Conservation (phyloP, 768 basidiomycete species). For the Phylloporus rhodoxanthus region DNA sequence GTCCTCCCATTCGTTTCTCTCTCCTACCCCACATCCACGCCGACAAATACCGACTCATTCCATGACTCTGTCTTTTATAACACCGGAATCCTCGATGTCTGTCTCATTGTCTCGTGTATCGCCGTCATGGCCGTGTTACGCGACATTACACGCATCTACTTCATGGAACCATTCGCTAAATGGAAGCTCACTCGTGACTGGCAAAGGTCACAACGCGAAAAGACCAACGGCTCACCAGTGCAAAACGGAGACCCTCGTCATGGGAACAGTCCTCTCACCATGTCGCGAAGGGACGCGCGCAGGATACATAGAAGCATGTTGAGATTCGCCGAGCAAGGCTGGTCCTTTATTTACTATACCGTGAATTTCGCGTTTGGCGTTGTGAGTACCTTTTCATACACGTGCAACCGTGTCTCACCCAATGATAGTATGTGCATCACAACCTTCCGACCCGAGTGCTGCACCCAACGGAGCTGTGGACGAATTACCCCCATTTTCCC, state of each 20-base stretch:
- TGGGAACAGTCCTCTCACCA: constrained; percentile 24
- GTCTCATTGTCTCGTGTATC: constrained; percentile 75
- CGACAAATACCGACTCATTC: constrained; percentile 64
- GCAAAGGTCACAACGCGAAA: constrained; percentile 18
- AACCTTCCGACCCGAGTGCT: constrained; percentile 63
- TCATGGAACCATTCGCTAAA: constrained; percentile 77
- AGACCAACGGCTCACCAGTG: constrained; percentile 16
- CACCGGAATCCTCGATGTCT: constrained; percentile 73
- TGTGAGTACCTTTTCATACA: constrained; percentile 47
- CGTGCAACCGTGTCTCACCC: constrained; percentile 2
- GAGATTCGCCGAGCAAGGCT: constrained; percentile 94
- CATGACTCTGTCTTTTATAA: constrained; percentile 62
- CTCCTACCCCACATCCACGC: constrained; percentile 59
- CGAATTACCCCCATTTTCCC: constrained; percentile 74
- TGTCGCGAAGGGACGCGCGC: constrained; percentile 44
- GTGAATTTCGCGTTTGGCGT: constrained; percentile 72
- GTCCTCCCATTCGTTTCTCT: constrained; percentile 67
- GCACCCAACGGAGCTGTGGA: constrained; percentile 65
- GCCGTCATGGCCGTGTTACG: constrained; percentile 82
- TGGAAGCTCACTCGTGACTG: constrained; percentile 65
- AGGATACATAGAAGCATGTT: constrained; percentile 66
- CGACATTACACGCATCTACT: constrained; percentile 64
- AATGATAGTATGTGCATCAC: constrained; percentile 68
- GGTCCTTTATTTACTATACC: constrained; percentile 78
- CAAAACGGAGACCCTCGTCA: constrained; percentile 29